These are phyloP conservation scores for Pleurotus giganteus DNA, from an alignment of 768 basidiomycete genomes.

Conservation along the genomic window DNA sequence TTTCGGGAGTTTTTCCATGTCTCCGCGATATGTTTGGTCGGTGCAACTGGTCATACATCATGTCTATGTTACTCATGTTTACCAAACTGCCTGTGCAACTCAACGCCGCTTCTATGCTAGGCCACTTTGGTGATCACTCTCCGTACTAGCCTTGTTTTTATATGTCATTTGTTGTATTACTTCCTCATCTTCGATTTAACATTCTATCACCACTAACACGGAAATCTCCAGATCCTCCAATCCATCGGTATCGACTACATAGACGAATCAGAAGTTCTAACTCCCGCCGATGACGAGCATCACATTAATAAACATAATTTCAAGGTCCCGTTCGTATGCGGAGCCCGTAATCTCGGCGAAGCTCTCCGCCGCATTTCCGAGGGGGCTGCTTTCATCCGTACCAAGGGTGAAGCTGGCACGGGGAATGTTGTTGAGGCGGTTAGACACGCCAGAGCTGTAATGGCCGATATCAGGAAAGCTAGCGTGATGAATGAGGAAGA, in stretches of 20 bases:
- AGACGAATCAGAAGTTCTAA: slow-evolving; percentile 92
- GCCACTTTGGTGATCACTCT: neutral
- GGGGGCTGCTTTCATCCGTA: slow-evolving; percentile 97
- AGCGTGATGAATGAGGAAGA: slow-evolving; percentile 93
- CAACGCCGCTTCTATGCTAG: too few relatives aligned
- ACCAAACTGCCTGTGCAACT: neutral
- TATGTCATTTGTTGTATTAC: neutral
- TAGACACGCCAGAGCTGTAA: slow-evolving; percentile 83
- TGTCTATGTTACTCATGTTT: neutral
- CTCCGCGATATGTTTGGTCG: neutral
- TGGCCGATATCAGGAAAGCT: slow-evolving; percentile 80
- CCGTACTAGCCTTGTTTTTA: slow-evolving; percentile 4
- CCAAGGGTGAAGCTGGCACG: slow-evolving; percentile 91
- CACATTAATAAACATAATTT: slow-evolving; percentile 97
- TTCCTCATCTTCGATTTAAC: neutral
- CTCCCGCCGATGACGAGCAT: slow-evolving; percentile 93
- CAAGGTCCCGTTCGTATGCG: slow-evolving; percentile 96
- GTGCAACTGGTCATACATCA: neutral
- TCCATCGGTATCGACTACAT: slow-evolving; percentile 95
- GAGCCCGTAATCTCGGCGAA: slow-evolving; percentile 92
- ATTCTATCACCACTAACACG: neutral
- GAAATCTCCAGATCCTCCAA: slow-evolving; percentile 76
- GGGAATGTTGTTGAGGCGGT: slow-evolving; percentile 94
- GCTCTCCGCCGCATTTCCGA: slow-evolving; percentile 95
- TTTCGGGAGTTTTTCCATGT: slow-evolving; percentile 10